These are phyloP conservation scores for Rutstroemia sp. DNA, from an alignment of 2,329 filamentous ascomycete species.

Conservation along the genomic window DNA sequence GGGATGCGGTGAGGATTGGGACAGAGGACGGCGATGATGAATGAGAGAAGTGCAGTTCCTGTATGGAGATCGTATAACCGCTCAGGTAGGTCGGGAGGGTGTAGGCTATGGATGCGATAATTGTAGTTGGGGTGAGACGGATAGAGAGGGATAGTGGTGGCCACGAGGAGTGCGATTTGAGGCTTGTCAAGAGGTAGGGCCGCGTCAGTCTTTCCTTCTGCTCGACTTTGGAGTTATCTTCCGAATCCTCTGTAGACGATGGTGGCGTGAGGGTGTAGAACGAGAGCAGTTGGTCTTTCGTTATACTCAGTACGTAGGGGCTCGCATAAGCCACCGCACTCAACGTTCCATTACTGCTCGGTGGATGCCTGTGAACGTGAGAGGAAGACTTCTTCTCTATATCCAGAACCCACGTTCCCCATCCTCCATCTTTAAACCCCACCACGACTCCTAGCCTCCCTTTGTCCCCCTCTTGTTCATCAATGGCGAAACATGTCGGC, in stretches of 20 bases:
- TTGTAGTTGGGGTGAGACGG: slow-evolving; percentile 53
- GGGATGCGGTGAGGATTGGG: slow-evolving; percentile 36
- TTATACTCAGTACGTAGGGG: slow-evolving; percentile 75
- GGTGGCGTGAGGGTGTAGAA: slow-evolving; percentile 50
- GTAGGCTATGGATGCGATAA: slow-evolving; percentile 82
- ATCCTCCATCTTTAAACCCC: slow-evolving; percentile 66
- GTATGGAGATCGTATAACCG: slow-evolving; percentile 87
- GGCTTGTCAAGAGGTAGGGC: slow-evolving; percentile 58
- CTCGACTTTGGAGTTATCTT: not conserved
- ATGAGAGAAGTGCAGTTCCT: slow-evolving; percentile 63
- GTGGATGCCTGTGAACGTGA: slow-evolving; percentile 19
- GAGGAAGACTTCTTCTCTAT: slow-evolving; percentile 29
- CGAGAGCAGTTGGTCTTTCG: slow-evolving; percentile 64
- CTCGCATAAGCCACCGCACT: slow-evolving; percentile 63
- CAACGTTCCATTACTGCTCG: slow-evolving; percentile 38
- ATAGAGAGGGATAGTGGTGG: slow-evolving; percentile 78
- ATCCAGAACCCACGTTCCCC: slow-evolving; percentile 60
- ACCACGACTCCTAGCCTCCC: slow-evolving; percentile 52
- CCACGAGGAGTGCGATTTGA: slow-evolving; percentile 73
- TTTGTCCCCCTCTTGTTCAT: slow-evolving; percentile 38
- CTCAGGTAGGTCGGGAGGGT: slow-evolving; percentile 67
- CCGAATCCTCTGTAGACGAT: not conserved
- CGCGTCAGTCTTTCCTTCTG: not conserved
- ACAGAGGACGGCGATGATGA: slow-evolving; percentile 16
- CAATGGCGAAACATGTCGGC: slow-evolving; percentile 62